Evolutionary conservation across 2,329 filamentous ascomycete species (phyloP).

Genomic region (Akanthomyces muscarius): DNA sequence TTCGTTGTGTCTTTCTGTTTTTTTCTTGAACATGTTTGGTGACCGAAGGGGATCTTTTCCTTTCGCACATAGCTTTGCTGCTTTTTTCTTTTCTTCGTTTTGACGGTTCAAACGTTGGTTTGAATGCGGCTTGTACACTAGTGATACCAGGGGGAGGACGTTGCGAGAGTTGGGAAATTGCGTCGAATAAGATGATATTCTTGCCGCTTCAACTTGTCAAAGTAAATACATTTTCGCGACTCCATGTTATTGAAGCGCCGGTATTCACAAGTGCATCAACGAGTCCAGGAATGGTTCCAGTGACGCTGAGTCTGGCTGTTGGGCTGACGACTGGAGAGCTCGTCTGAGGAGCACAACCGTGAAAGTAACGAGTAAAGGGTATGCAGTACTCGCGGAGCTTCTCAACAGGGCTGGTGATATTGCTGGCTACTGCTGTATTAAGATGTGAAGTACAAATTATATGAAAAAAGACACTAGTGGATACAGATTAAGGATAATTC

Average conservation of each 20-base stretch:
- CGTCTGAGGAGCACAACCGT: too few relatives aligned
- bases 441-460: too few relatives aligned
- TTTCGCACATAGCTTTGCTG: background rate
- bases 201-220: background rate
- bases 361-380: too few relatives aligned
- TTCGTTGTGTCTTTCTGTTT: background rate
- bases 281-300: too few relatives aligned
- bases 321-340: too few relatives aligned
- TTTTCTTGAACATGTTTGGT: background rate
- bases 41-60: background rate
- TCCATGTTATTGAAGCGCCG: background rate
- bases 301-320: too few relatives aligned
- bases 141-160: constrained; percentile 1
- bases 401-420: too few relatives aligned
- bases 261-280: background rate
- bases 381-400: too few relatives aligned
- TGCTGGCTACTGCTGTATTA: too few relatives aligned
- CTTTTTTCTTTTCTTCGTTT: constrained; percentile 1
- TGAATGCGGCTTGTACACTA: constrained; percentile 4
- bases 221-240: background rate
- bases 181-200: background rate
- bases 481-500: too few relatives aligned
- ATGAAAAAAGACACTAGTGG: too few relatives aligned
- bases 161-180: background rate
- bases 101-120: background rate